Evolutionary conservation across 1,284 basidiomycete genomes (phyloP), one percentile per base, ranked within the genome.

Genomic region (Rhodotorula sp.): DNA sequence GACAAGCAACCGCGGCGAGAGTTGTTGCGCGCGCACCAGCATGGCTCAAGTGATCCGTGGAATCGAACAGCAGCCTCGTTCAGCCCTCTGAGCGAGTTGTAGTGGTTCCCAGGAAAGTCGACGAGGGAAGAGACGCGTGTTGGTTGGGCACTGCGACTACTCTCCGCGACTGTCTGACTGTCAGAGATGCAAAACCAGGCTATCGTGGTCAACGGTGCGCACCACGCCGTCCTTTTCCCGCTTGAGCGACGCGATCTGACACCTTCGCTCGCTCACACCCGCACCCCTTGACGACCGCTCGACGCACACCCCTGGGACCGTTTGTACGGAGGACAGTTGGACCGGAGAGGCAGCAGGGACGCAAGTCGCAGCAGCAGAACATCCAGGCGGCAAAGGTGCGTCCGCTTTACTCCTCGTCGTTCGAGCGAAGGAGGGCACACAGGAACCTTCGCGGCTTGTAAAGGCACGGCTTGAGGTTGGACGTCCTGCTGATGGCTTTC

Each of bases 201-300:
- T n/a, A 58, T 58, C 44, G 56, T 58, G n/a, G 62, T 63, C 15
- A 63, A 63, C 62, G 62, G 62, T 56, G 22, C 54, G 22, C 29
- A 15, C 34, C 54, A 24, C 47, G 29, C 2, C 47, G 22, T 24
- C 20, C 32, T 6, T 1, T 13, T 32, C 24, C 32, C 30, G 29
- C 32, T 47, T 27, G 39, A 29, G 30, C n/a, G 24, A 13, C 4
- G 4, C 47, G 11, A 6, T 20, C 46, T 29, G 20, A 49, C 34
- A 13, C 30, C 30, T 8, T 24, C 47, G 10, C 54, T 29, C 29
- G 32, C 32, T 32, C 27, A 10, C 22, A 11, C 22, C 22, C 15
- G 1, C 44, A 20, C 4, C 9, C 44, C 15, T 29, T 34, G 20
- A 2, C 4, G 19, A 4, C 11, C 11, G 19, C 27, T 30, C 8